Conservation (phyloP, 352 stramenopile species). For the Phytophthora idaei region DNA sequence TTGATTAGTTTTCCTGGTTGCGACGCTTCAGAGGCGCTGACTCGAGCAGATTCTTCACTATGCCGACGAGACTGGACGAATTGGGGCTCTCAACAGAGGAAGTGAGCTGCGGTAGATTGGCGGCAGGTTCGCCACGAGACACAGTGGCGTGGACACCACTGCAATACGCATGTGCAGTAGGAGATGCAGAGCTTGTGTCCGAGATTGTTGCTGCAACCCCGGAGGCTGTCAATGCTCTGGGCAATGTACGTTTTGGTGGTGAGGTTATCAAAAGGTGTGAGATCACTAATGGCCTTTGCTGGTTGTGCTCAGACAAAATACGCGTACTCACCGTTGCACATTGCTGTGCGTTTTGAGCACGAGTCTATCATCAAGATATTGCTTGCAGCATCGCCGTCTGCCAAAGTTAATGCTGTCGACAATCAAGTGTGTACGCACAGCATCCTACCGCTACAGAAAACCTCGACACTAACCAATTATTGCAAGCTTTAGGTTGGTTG, state of each 20-base stretch:
- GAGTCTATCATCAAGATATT: slow-evolving; percentile 55
- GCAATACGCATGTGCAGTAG: slow-evolving; percentile 77
- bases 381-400: slow-evolving; percentile 27
- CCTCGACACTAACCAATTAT: background rate
- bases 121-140: slow-evolving; percentile 64
- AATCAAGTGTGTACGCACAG: slow-evolving; percentile 32
- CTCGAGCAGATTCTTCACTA: slow-evolving; percentile 3
- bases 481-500: slow-evolving; percentile 43
- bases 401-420: slow-evolving; percentile 34
- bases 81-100: slow-evolving; percentile 44
- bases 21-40: slow-evolving; percentile 25
- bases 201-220: slow-evolving; percentile 40
- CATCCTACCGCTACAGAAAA: background rate
- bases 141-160: slow-evolving; percentile 72
- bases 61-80: slow-evolving; percentile 35
- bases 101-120: slow-evolving; percentile 32
- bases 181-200: slow-evolving; percentile 49
- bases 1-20: background rate
- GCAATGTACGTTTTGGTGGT: slow-evolving; percentile 22
- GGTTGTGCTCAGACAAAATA: slow-evolving; percentile 52
- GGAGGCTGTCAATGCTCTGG: slow-evolving; percentile 21
- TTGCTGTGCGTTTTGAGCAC: slow-evolving; percentile 72
- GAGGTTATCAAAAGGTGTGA: background rate
- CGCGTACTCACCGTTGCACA: slow-evolving; percentile 67
- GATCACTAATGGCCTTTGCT: background rate